Conservation (phyloP, 495 filamentous ascomycete genomes). For the Annulohypoxylon nitens region DNA sequence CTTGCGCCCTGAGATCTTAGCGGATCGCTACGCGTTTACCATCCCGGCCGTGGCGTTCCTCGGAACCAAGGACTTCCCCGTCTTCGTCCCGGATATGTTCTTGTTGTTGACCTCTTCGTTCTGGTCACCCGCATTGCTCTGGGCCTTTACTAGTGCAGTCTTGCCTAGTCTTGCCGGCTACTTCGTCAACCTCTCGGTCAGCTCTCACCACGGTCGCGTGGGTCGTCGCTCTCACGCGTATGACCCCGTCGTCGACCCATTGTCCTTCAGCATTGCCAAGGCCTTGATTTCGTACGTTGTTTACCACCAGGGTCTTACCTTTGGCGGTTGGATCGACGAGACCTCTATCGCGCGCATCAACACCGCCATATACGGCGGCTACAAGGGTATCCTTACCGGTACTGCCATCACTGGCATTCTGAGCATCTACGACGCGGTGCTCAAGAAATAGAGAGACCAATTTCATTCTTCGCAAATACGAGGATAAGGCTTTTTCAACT, state of each 20-base stretch:
- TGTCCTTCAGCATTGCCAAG: constrained; percentile 90
- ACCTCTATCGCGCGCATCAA: constrained; percentile 72
- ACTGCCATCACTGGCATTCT: constrained; percentile 76
- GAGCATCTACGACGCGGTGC: constrained; percentile 84
- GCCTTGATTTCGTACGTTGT: constrained; percentile 82
- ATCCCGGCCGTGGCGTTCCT: constrained; percentile 72
- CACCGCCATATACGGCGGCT: constrained; percentile 76
- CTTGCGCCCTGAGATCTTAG: constrained; percentile 72
- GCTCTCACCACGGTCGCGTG: constrained; percentile 48
- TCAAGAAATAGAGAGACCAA: constrained; percentile 70
- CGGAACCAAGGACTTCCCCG: constrained; percentile 59
- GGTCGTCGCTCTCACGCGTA: constrained; percentile 48
- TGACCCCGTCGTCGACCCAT: constrained; percentile 78
- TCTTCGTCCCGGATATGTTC: constrained; percentile 86
- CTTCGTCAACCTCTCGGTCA: constrained; percentile 84
- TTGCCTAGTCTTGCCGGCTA: constrained; percentile 80
- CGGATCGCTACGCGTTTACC: constrained; percentile 76
- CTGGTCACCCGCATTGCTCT: constrained; percentile 85
- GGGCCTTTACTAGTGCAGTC: constrained; percentile 77
- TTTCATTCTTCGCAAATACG: not conserved
- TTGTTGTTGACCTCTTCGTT: constrained; percentile 79
- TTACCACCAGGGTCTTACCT: constrained; percentile 76
- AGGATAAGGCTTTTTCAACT: not conserved
- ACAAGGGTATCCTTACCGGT: constrained; percentile 76
- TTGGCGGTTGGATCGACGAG: constrained; percentile 71